phyloP scores from a whole-genome alignment of 1,284 basidiomycete genomes.

The Exobasidium cylindrosporum region DNA sequence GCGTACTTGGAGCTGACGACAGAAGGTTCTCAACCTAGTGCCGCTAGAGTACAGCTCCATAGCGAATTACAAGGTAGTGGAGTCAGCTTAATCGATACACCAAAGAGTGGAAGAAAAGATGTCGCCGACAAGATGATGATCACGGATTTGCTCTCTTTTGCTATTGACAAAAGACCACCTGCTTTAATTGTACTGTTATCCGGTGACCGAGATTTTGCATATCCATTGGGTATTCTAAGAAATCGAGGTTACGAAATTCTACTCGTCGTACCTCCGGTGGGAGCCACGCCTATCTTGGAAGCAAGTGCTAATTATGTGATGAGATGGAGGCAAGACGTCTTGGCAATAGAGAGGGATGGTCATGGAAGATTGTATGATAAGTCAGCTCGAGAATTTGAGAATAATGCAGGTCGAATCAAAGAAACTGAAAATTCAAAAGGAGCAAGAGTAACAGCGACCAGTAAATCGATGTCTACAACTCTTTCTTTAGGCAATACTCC shows the following conservation, averaged over 20 bases:
- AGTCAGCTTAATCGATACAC: constrained; percentile 46
- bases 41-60: constrained; percentile 33
- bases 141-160: constrained; percentile 43
- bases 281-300: constrained; percentile 42
- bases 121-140: constrained; percentile 52
- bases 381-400: constrained; percentile 4
- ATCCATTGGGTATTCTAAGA: constrained; percentile 41
- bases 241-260: constrained; percentile 42
- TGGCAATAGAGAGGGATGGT: constrained; percentile 33
- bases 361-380: constrained; percentile 31
- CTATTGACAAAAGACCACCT: constrained; percentile 43
- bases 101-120: constrained; percentile 46
- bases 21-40: constrained; percentile 29
- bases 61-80: constrained; percentile 49
- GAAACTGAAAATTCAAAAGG: constrained; percentile 1
- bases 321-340: constrained; percentile 46
- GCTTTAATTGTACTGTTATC: constrained; percentile 44
- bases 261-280: constrained; percentile 42
- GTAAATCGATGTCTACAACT: constrained; percentile 18
- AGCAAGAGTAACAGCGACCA: constrained; percentile 7
- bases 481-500: background rate
- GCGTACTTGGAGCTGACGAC: constrained; percentile 44
- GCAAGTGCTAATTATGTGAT: constrained; percentile 40
- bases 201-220: constrained; percentile 49
- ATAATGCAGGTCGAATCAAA: constrained; percentile 7